These are phyloP conservation scores for Fusarium dimerum DNA, from an alignment of 2,329 filamentous ascomycete genomes.

Conservation along the genomic window DNA sequence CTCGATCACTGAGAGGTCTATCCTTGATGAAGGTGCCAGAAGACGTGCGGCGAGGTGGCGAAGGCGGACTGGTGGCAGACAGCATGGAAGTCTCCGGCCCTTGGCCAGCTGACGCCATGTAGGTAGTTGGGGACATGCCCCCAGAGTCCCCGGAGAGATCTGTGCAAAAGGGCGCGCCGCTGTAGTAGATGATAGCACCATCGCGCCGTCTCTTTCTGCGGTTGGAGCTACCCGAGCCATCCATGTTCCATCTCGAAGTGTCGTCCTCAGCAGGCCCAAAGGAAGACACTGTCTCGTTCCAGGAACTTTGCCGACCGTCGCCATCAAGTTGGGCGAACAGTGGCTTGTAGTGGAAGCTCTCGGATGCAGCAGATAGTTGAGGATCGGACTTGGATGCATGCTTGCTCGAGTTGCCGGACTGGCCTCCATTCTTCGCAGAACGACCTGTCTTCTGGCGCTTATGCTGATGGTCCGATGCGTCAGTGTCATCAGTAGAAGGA, in stretches of 20 bases:
- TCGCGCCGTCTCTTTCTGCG: slow-evolving; percentile 59
- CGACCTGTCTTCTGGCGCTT: slow-evolving; percentile 48
- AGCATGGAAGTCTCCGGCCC: slow-evolving; percentile 21
- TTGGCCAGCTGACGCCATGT: slow-evolving; percentile 48
- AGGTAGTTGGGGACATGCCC: slow-evolving; percentile 48
- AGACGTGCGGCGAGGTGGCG: slow-evolving; percentile 38
- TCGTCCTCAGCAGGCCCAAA: slow-evolving; percentile 49
- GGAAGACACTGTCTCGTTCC: slow-evolving; percentile 52
- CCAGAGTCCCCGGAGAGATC: slow-evolving; percentile 71
- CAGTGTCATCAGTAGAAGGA: slow-evolving; percentile 51
- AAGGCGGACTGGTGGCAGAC: slow-evolving; percentile 10
- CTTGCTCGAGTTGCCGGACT: slow-evolving; percentile 37
- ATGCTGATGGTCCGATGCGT: slow-evolving; percentile 43
- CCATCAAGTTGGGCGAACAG: slow-evolving; percentile 56
- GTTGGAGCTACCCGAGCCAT: slow-evolving; percentile 49
- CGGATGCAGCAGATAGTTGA: slow-evolving; percentile 40
- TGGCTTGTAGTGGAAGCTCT: slow-evolving; percentile 65
- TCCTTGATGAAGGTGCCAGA: slow-evolving; percentile 54
- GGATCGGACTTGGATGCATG: slow-evolving; percentile 43
- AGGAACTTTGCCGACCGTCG: slow-evolving; percentile 47
- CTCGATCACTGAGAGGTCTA: slow-evolving; percentile 50
- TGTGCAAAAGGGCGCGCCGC: slow-evolving; percentile 75
- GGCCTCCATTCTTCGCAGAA: slow-evolving; percentile 36
- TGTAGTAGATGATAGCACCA: slow-evolving; percentile 83
- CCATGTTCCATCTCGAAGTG: slow-evolving; percentile 49